Base-by-base conservation (phyloP, 2,329 filamentous ascomycete species). In the Aspergillus tamarii region DNA sequence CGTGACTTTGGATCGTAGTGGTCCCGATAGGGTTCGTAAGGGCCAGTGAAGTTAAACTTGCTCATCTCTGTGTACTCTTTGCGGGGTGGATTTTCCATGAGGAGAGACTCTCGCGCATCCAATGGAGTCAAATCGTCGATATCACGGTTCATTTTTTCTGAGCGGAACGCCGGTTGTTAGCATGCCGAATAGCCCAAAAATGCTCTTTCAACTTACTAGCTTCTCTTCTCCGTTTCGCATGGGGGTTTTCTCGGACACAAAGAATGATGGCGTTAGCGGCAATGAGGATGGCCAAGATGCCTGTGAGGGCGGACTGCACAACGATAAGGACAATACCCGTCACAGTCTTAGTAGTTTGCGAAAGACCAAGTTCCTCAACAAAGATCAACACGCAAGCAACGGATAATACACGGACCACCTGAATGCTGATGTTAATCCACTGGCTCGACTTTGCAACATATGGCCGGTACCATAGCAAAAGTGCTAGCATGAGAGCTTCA, bases 251-350 rank as follows among this genome's bases (percentile, higher is more conserved):
- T 76, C 91, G 91, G 85, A 88, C 89, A 80, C 89, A 93, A 59
- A 89, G 86, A 71, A 92, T 91, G 74, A 97, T 88, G 54, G 92
- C 92, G 74, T 98, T 98, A 82, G 94, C 91, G 12, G 87, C 86
- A 70, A 99, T 96, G 34, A 98, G 84, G 58, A 98, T 91, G 4
- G 92, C 94, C 62, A 99, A 84, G 28, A 93, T 79, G 66, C 87
- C 93, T 7, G 94, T 96, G 69, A 99, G 82, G 0, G 89, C 87
- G 0, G 92, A 92, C 80, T 99, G 95, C 6, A 98, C 85, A n/a
- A 89, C 92, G 69, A 98, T 95, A 64, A 99, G 85, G 19, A 93
- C 92, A n/a, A 98, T 88, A 61, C 95, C 95, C 19, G 92, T 94
- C 57, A 98, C 87, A 0, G 95, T 98, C 83, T 97, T 93, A 11